Conservation (phyloP, 2,329 filamentous ascomycete species). For the Penicillium sp. region DNA sequence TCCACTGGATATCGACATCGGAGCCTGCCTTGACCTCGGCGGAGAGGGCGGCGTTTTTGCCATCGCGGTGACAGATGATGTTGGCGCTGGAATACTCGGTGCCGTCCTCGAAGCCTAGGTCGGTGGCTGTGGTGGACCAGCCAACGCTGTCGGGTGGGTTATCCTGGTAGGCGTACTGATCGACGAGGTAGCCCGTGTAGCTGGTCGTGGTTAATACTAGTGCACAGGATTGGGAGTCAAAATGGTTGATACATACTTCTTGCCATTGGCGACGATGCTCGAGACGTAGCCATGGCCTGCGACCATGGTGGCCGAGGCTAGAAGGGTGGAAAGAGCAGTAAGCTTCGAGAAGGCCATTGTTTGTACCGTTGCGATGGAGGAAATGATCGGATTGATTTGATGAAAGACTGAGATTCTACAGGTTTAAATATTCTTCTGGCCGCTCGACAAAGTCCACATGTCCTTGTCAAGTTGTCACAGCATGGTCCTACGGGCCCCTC, state of each 20-base stretch:
- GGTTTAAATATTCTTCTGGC: neutral
- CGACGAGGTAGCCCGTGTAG: slow-evolving; percentile 47
- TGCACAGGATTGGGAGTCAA: neutral
- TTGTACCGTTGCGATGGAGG: neutral
- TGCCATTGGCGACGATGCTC: slow-evolving; percentile 39
- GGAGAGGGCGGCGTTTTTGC: slow-evolving; percentile 54
- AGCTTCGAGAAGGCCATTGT: slow-evolving; percentile 41
- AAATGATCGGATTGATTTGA: slow-evolving; percentile 1
- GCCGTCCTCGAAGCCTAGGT: slow-evolving; percentile 59
- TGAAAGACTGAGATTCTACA: neutral
- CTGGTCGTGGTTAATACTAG: slow-evolving; percentile 17
- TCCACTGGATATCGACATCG: slow-evolving; percentile 65
- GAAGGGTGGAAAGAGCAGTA: slow-evolving; percentile 26
- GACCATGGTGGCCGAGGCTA: slow-evolving; percentile 42
- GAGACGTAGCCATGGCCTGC: slow-evolving; percentile 46
- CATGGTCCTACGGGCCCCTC: neutral
- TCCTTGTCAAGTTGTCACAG: no score
- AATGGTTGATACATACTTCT: neutral
- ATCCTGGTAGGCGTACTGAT: slow-evolving; percentile 37
- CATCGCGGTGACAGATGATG: slow-evolving; percentile 67
- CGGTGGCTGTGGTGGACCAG: slow-evolving; percentile 58
- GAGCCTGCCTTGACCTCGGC: slow-evolving; percentile 67
- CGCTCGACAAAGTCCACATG: no score
- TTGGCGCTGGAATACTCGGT: slow-evolving; percentile 52
- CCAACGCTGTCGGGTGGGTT: slow-evolving; percentile 54